phyloP scores from a whole-genome alignment of 2,329 filamentous ascomycete genomes.

The Fusarium sp. region DNA sequence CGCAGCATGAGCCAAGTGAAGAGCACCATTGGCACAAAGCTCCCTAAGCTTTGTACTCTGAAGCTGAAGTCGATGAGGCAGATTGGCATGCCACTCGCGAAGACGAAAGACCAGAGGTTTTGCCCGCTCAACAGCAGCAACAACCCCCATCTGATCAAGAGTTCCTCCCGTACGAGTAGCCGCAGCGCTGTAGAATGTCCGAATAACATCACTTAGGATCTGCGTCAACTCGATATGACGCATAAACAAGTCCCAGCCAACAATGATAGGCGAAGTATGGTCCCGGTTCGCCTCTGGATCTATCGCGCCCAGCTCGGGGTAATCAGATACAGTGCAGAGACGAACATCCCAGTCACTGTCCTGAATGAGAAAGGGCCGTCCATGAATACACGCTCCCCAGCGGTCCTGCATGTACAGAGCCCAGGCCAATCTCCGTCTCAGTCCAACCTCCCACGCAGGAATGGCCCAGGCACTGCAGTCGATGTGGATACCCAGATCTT shows the following conservation, averaged over 20 bases:
- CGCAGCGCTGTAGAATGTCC: constrained; percentile 59
- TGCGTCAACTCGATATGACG: constrained; percentile 63
- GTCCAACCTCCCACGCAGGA: constrained; percentile 71
- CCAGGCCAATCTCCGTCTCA: constrained; percentile 73
- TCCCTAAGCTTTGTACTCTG: constrained; percentile 56
- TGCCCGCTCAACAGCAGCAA: constrained; percentile 50
- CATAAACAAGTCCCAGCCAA: constrained; percentile 62
- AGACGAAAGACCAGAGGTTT: constrained; percentile 50
- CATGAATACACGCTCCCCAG: constrained; percentile 69
- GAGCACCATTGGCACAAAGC: constrained; percentile 57
- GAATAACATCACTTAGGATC: constrained; percentile 64
- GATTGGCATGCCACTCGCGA: constrained; percentile 59
- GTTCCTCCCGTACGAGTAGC: constrained; percentile 48
- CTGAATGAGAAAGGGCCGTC: constrained; percentile 66
- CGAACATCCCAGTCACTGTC: constrained; percentile 67
- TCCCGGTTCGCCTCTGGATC: constrained; percentile 51
- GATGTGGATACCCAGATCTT: constrained; percentile 70
- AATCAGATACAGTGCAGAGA: constrained; percentile 51
- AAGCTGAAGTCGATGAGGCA: constrained; percentile 60
- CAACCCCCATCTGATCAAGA: constrained; percentile 49
- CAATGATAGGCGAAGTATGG: constrained; percentile 57
- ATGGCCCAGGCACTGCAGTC: constrained; percentile 73
- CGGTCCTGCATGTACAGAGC: constrained; percentile 75
- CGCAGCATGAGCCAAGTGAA: constrained; percentile 64
- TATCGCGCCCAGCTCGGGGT: constrained; percentile 53